phyloP scores from a whole-genome alignment of 139 green algal species.

The Auxenochlorella pyrenoidosa region DNA sequence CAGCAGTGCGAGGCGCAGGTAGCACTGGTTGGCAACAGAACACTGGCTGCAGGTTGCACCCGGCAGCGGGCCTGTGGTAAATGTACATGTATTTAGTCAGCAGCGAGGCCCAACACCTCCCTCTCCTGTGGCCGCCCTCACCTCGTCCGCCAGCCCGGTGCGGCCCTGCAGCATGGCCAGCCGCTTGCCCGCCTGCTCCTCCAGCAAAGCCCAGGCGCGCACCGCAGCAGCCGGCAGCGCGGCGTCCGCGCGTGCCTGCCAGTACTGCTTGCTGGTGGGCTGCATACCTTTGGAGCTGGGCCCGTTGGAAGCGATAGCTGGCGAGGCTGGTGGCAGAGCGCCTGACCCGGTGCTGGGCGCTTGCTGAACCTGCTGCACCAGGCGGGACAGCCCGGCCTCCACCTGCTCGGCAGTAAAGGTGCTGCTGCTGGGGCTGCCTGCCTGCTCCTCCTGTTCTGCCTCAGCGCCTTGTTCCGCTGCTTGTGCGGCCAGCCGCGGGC shows the following conservation, averaged over 20 bases:
- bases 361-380: not conserved
- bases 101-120: no score
- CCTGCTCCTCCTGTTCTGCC: not conserved
- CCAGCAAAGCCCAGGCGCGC: constrained; percentile 3
- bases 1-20: not conserved
- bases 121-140: not conserved
- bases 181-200: not conserved
- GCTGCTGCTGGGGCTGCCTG: not conserved
- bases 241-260: not conserved
- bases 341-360: not conserved
- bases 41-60: not conserved
- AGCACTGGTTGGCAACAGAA: not conserved
- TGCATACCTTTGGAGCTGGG: not conserved
- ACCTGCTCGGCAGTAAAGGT: constrained; percentile 4
- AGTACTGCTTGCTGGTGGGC: constrained; percentile 36
- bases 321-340: not conserved
- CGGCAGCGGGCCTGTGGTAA: no score
- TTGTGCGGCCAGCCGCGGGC: not conserved
- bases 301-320: no score
- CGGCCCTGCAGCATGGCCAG: constrained; percentile 14
- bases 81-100: no score
- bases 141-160: constrained; percentile 1
- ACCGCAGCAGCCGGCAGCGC: not conserved
- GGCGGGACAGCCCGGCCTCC: not conserved
- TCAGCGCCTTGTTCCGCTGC: not conserved